A percentile compares a stretch with the other conserved stretches of the same genome.
These are phyloP conservation scores for Cnidoscolus chayamansa DNA, from an alignment of 441 rosid species.

Conservation along the genomic window DNA sequence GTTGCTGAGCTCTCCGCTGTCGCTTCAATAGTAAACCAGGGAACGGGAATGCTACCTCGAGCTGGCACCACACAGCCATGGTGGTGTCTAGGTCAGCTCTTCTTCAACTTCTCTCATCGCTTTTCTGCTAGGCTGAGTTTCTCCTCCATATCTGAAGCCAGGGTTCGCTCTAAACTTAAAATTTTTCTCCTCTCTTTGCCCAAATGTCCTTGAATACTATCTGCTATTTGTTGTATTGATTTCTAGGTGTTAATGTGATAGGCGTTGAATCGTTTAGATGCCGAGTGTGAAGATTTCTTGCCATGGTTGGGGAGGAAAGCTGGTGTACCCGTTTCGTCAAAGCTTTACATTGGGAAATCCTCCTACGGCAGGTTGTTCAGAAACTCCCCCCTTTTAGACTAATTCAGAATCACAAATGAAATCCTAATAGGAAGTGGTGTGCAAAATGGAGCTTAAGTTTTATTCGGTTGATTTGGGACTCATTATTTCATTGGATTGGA, in stretches of 20 bases:
- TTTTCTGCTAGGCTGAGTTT: constrained; percentile 20
- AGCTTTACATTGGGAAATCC: constrained; percentile 66
- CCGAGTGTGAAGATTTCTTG: constrained; percentile 51
- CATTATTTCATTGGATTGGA: too few relatives aligned
- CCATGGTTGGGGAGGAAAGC: constrained; percentile 74
- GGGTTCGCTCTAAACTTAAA: constrained; percentile 22
- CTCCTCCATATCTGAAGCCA: constrained; percentile 26
- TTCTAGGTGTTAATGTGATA: background rate
- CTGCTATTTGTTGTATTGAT: background rate
- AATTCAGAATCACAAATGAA: too few relatives aligned
- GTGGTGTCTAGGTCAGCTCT: constrained; percentile 20
- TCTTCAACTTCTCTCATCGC: constrained; percentile 16
- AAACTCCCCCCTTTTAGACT: background rate
- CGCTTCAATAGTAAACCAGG: too few relatives aligned
- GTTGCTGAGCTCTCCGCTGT: too few relatives aligned
- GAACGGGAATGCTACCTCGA: constrained; percentile 21
- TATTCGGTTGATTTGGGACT: too few relatives aligned
- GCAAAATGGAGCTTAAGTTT: too few relatives aligned
- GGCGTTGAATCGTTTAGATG: constrained; percentile 34
- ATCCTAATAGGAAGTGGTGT: too few relatives aligned
- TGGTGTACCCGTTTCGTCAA: constrained; percentile 48
- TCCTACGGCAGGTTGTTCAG: constrained; percentile 51
- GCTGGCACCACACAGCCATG: constrained; percentile 19
- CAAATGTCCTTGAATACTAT: background rate
- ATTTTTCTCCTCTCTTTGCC: background rate